A percentile compares a stretch with the other conserved stretches of the same genome.
Conservation (phyloP, 129 eudicot genomes). For the Pittosporum tobira region DNA sequence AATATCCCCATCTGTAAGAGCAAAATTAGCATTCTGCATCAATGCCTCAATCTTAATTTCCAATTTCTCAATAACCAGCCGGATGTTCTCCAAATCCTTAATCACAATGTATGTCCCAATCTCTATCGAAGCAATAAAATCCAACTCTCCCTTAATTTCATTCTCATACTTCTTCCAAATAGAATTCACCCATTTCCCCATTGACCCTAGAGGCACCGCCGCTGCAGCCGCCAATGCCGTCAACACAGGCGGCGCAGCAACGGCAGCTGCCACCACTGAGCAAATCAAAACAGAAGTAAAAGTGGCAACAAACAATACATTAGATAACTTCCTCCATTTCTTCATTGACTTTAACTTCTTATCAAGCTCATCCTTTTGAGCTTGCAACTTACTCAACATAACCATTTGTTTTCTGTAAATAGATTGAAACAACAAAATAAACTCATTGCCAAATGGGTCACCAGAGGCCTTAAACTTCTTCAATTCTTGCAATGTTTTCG, state of each 20-base stretch:
- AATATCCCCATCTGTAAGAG: slow-evolving; percentile 41
- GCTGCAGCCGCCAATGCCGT: slow-evolving; percentile 76
- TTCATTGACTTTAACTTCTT: slow-evolving; percentile 37
- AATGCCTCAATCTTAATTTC: slow-evolving; percentile 53
- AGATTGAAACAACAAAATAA: slow-evolving; percentile 35
- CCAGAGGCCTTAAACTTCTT: slow-evolving; percentile 34
- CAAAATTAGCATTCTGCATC: slow-evolving; percentile 51
- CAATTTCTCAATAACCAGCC: slow-evolving; percentile 44
- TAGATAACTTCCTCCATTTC: slow-evolving; percentile 53
- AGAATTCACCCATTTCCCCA: slow-evolving; percentile 76
- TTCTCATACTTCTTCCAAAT: slow-evolving; percentile 60
- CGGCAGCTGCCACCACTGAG: slow-evolving; percentile 74
- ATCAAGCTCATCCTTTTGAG: slow-evolving; percentile 38
- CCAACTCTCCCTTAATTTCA: slow-evolving; percentile 46
- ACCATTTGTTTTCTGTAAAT: slow-evolving; percentile 34
- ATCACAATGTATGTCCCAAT: slow-evolving; percentile 48
- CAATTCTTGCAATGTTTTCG: slow-evolving; percentile 35
- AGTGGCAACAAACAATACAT: slow-evolving; percentile 49
- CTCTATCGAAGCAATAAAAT: slow-evolving; percentile 43
- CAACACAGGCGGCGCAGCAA: slow-evolving; percentile 65
- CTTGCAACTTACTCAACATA: slow-evolving; percentile 44
- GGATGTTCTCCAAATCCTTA: slow-evolving; percentile 52
- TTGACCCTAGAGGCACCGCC: slow-evolving; percentile 66
- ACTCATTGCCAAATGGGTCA: slow-evolving; percentile 44
- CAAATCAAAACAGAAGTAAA: slow-evolving; percentile 60